Percentiles rank a stretch among this genome's conserved stretches.
These are phyloP conservation scores for Cardamine resedifolia DNA, from an alignment of 345 rosid genomes.

Conservation along the genomic window DNA sequence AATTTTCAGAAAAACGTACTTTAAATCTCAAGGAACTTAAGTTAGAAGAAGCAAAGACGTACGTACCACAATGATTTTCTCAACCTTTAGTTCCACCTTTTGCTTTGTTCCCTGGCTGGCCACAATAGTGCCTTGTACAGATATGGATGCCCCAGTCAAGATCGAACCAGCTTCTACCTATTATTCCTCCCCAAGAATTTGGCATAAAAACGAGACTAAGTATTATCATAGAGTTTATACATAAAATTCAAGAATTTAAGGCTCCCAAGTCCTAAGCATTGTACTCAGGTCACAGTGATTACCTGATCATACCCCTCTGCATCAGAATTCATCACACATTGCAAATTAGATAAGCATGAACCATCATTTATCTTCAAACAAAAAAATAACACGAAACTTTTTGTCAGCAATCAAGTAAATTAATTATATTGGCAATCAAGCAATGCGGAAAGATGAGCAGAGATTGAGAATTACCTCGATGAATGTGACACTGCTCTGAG, in stretches of 20 bases:
- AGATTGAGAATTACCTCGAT: constrained; percentile 52
- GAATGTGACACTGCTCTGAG: constrained; percentile 82
- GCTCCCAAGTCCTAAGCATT: not conserved
- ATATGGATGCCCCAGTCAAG: constrained; percentile 80
- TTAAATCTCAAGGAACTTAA: not conserved
- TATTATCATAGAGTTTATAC: not conserved
- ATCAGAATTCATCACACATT: constrained; percentile 83
- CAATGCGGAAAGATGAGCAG: not conserved
- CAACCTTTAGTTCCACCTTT: constrained; percentile 81
- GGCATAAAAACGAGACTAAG: not conserved
- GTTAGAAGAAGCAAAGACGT: constrained; percentile 27
- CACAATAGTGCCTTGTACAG: constrained; percentile 77
- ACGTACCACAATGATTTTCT: constrained; percentile 82
- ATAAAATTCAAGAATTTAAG: not conserved
- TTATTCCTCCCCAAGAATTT: not conserved
- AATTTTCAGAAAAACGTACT: not conserved
- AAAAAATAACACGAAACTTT: not conserved
- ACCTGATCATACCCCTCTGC: constrained; percentile 95
- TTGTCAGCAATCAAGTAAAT: not conserved
- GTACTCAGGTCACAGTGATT: not conserved
- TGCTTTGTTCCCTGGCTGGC: constrained; percentile 94
- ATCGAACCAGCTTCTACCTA: constrained; percentile 80
- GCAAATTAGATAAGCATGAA: constrained; percentile 91
- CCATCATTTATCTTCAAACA: constrained; percentile 78
- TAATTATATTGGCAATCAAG: not conserved